Evolutionary conservation across 164 flowering plant species (phyloP), one percentile per base, ranked within the genome.

Genomic region (Buxus sempervirens): DNA sequence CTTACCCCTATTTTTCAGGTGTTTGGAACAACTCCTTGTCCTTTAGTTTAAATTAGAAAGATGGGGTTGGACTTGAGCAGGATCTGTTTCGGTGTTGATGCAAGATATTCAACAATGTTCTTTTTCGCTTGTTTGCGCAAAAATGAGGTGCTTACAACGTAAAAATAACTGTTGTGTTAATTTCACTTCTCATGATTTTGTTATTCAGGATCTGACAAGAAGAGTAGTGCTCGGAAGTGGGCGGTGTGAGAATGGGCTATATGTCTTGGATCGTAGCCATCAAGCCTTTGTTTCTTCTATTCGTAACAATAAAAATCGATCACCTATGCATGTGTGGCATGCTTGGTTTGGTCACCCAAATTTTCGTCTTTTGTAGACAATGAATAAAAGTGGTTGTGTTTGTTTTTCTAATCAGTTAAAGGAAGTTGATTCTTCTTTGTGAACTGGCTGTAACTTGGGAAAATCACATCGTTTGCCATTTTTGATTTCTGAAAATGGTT

Each of bases 221-320:
- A 58, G 61, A 58, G 36, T 23, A 9, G 58, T 55, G 22, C 24
- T 55, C 25, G 58, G 58, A 55, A 25, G n/a, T 25, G 24, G 58
- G 22, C n/a, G 58, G 22, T 55, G 58, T 55, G 58, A 55, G 22
- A 55, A 55, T 55, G 58, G 58, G n/a, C 58, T 55, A 24, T 55
- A 55, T 14, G 58, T 55, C 5, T 55, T 55, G 58, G 58, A 55
- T 55, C 58, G 58, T 55, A 9, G 58, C 22, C 58, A 55, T 55
- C 58, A 55, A n/a, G 58, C 58, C 58, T 23, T 55, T 14, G 26
- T 55, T 24, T 55, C 58, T 25, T 55, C 58, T 49, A 19, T 49
- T 49, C 16, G 54, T 49, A n/a, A n/a, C n/a, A n/a, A n/a, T n/a
- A n/a, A n/a, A n/a, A n/a, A n/a, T n/a, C n/a, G n/a, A n/a, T n/a